Percentiles rank a stretch among this genome's conserved stretches.
Evolutionary conservation across 2,329 filamentous ascomycete species (phyloP).

Genomic region (Diaporthe ampelina): DNA sequence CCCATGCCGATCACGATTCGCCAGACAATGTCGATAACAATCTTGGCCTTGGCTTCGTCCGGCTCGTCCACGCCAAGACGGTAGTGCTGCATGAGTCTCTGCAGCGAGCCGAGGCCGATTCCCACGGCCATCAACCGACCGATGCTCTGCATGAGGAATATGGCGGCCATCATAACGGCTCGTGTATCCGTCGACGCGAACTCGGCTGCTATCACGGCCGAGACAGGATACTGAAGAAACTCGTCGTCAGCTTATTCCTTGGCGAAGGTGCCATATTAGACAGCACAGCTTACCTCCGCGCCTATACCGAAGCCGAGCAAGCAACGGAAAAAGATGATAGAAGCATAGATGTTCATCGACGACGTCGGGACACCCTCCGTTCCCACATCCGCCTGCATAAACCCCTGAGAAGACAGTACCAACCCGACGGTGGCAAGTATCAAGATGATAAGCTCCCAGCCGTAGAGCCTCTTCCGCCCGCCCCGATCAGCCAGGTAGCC

Average conservation of each 20-base stretch:
- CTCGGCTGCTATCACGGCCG: conserved; percentile 49
- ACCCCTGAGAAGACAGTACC: conserved; percentile 40
- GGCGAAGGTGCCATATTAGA: not conserved
- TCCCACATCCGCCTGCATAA: conserved; percentile 5
- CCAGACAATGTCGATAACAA: conserved; percentile 62
- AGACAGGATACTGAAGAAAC: conserved; percentile 48
- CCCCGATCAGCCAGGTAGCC: conserved; percentile 41
- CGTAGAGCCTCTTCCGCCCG: conserved; percentile 42
- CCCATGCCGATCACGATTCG: conserved; percentile 63
- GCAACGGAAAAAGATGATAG: conserved; percentile 45
- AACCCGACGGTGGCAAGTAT: conserved; percentile 41
- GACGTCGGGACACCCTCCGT: not conserved
- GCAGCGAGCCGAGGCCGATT: conserved; percentile 41
- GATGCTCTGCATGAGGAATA: conserved; percentile 48
- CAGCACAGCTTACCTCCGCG: conserved; percentile 44
- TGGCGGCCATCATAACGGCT: conserved; percentile 47
- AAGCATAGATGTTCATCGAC: conserved; percentile 48
- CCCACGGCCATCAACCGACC: conserved; percentile 43
- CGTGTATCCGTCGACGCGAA: conserved; percentile 48
- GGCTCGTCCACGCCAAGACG: not conserved
- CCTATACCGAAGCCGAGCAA: conserved; percentile 49
- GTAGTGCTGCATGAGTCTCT: not conserved
- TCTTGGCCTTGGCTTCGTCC: conserved; percentile 40
- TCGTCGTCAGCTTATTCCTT: not conserved
- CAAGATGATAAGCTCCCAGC: conserved; percentile 40